A percentile compares a stretch with the other conserved stretches of the same genome.
Conservation (phyloP, 2,329 filamentous ascomycete genomes). For the Thelonectria olida region DNA sequence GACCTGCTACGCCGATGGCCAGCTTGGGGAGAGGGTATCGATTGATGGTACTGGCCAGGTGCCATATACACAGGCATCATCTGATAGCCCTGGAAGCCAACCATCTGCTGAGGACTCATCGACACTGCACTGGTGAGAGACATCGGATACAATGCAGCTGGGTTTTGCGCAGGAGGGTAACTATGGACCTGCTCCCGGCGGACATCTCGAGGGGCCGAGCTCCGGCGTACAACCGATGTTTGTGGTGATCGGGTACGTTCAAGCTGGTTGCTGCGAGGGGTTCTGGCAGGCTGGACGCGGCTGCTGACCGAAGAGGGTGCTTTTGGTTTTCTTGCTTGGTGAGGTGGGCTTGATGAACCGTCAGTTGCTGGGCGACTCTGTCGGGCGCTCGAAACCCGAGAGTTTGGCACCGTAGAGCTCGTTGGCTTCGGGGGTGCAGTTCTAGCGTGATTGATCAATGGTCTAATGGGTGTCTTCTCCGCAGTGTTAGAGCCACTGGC, state of each 20-base stretch:
- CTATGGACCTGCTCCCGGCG: conserved; percentile 27
- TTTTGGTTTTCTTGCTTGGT: conserved; percentile 41
- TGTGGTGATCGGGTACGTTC: conserved; percentile 26
- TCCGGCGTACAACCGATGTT: conserved; percentile 22
- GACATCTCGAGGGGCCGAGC: conserved; percentile 32
- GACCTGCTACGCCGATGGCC: conserved; percentile 31
- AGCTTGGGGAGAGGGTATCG: conserved; percentile 12
- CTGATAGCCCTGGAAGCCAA: background rate
- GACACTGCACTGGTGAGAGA: conserved; percentile 17
- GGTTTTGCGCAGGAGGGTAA: conserved; percentile 21
- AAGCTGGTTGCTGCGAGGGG: conserved; percentile 24
- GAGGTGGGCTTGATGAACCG: conserved; percentile 15
- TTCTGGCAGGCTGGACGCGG: conserved; percentile 49
- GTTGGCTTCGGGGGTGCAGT: background rate
- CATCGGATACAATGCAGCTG: conserved; percentile 21
- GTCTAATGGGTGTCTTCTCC: conserved; percentile 3
- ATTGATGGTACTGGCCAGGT: conserved; percentile 23
- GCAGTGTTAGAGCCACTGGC: background rate
- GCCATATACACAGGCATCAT: background rate
- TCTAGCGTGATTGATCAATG: conserved; percentile 22
- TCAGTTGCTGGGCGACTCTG: conserved; percentile 19
- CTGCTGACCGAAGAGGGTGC: conserved; percentile 55
- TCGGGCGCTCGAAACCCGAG: conserved; percentile 41
- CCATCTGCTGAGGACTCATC: conserved; percentile 20
- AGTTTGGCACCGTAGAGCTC: conserved; percentile 27